Evolutionary conservation across 169 alveolate genomes (phyloP), one percentile per base, ranked within the genome.

Genomic region (Plasmodium fragile): DNA sequence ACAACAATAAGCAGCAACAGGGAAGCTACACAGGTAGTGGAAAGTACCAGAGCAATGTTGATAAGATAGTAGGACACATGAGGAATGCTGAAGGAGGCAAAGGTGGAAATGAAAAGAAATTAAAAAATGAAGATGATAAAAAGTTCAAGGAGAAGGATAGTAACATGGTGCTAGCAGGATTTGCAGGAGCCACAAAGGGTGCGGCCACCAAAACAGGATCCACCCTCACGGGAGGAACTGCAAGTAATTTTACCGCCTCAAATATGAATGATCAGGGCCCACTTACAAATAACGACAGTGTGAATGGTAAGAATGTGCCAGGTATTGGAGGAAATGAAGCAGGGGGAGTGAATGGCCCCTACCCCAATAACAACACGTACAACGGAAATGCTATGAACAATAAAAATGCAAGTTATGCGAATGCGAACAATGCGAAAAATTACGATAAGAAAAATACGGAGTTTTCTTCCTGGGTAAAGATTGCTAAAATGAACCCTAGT

Each of bases 391-490:
- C 34, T 1, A 30, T 69, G 28, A 45, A 45, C 49, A 83, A 70
- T 22, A 87, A 87, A 55, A 65, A 43, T 32, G 39, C 28, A 70
- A 87, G 45, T 53, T 91, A 91, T 70, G 69, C 28, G n/a, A 81
- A 45, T 25, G 43, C 73, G 55, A 91, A 91, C 32, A 91, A 91
- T 79, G 22, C 55, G 1, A 91, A 91, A 81, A 81, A 71, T 70
- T 80, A 71, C 45, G 94, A 91, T 7, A 79, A 81, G 65, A 91
- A 91, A 32, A 91, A 32, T 16, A 81, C 72, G 92, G 94, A 91
- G 36, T 80, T 80, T 32, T 69, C 82, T 45, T 59, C 94, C 0
- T 91, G 94, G 94, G 91, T 77, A 3, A 91, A 91, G 45, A 91
- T 91, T 69, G 91, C 94, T 0, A 91, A 91, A 49, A 79, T 70